These are phyloP conservation scores for Earliella scabrosa DNA, from an alignment of 1,284 basidiomycete genomes.

Conservation along the genomic window DNA sequence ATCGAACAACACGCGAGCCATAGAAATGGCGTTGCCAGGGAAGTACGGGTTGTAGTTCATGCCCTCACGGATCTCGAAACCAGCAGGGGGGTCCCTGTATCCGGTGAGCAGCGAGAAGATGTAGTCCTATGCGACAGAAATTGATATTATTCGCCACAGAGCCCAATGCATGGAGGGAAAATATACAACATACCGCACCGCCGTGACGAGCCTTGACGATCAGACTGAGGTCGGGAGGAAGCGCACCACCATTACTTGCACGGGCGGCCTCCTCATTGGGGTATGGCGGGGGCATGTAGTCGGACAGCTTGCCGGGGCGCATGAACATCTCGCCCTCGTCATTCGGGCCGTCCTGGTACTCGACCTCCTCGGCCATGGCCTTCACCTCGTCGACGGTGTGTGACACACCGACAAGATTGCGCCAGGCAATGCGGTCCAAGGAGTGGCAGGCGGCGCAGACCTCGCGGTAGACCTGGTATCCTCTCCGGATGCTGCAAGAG, in stretches of 20 bases:
- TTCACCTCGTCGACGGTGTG: slow-evolving; percentile 94
- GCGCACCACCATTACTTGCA: slow-evolving; percentile 92
- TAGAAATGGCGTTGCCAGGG: slow-evolving; percentile 97
- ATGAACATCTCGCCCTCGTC: slow-evolving; percentile 98
- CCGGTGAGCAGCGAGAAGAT: slow-evolving; percentile 97
- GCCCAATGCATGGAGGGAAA: background rate
- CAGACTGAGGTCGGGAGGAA: slow-evolving; percentile 96
- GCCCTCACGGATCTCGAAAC: slow-evolving; percentile 94
- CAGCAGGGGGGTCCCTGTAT: slow-evolving; percentile 96
- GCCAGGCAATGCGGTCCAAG: slow-evolving; percentile 99
- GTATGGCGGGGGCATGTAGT: slow-evolving; percentile 97
- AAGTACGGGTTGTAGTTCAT: slow-evolving; percentile 99
- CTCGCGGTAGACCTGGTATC: slow-evolving; percentile 99
- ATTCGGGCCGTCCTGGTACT: slow-evolving; percentile 97
- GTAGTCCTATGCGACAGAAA: slow-evolving; percentile 72
- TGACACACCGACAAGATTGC: slow-evolving; percentile 98
- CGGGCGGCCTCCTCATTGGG: slow-evolving; percentile 98
- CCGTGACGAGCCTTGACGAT: slow-evolving; percentile 99
- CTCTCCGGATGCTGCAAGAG: slow-evolving; percentile 85
- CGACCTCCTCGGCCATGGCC: slow-evolving; percentile 94
- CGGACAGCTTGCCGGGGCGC: slow-evolving; percentile 95
- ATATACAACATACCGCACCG: slow-evolving; percentile 71
- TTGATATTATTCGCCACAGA: slow-evolving; percentile 3
- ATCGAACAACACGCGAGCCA: slow-evolving; percentile 97
- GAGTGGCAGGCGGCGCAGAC: slow-evolving; percentile 99